Evolutionary conservation across 2,329 filamentous ascomycete species (phyloP).

Genomic region (Colletotrichum higginsianum): DNA sequence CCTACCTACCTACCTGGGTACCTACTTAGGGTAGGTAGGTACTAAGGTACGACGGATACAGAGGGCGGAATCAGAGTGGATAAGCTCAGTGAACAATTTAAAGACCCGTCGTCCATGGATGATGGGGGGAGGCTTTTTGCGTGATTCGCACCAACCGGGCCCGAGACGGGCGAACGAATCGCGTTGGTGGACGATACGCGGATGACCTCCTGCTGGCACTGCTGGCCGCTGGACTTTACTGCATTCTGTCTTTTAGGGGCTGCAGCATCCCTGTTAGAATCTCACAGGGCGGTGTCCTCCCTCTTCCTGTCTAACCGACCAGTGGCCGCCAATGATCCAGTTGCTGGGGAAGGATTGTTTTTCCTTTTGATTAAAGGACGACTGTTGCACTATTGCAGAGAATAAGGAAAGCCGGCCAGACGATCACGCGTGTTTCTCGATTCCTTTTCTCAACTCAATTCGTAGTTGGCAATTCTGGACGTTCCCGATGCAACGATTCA

Average conservation of each 20-base stretch:
- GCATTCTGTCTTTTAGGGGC: neutral
- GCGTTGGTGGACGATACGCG: neutral
- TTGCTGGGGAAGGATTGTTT: slow-evolving; percentile 18
- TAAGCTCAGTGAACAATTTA: slow-evolving; percentile 30
- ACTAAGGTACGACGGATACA: neutral
- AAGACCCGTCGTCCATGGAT: slow-evolving; percentile 1
- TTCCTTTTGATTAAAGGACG: neutral
- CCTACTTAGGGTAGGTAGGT: too few species aligned
- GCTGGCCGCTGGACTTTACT: neutral
- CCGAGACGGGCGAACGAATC: neutral
- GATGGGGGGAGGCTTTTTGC: neutral
- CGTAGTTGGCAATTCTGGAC: neutral
- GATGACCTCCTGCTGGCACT: slow-evolving; percentile 6
- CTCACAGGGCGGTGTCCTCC: neutral
- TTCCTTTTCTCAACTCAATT: neutral
- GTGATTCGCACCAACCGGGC: slow-evolving; percentile 18
- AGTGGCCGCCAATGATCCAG: neutral
- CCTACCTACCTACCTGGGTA: too few species aligned
- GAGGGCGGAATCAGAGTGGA: slow-evolving; percentile 33
- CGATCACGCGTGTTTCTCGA: neutral
- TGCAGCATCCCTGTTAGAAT: slow-evolving; percentile 16
- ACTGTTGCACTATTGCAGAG: neutral
- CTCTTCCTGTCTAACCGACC: too few species aligned
- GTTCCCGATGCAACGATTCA: neutral
- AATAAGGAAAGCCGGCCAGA: neutral